These are phyloP conservation scores for Mucor indicus DNA, from an alignment of 371 early-diverging fungal species.

Conservation along the genomic window DNA sequence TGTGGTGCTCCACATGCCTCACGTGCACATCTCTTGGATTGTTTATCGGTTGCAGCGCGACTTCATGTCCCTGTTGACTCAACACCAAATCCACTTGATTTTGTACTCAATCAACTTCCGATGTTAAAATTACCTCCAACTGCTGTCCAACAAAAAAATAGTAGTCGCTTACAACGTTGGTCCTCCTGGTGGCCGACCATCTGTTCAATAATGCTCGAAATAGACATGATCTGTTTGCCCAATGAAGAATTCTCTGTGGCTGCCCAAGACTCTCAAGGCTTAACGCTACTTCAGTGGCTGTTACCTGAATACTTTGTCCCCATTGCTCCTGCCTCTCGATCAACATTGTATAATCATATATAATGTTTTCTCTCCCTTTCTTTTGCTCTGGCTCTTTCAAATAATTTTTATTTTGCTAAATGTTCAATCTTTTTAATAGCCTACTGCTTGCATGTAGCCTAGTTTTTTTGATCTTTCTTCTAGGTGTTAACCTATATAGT, in stretches of 20 bases:
- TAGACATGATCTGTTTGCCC: neutral
- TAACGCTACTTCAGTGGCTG: neutral
- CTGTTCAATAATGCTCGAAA: neutral
- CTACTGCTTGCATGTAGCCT: no score
- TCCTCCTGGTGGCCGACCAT: neutral
- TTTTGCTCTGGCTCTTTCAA: no score
- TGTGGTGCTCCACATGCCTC: constrained; percentile 9
- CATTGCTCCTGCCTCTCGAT: no score
- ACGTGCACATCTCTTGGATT: neutral
- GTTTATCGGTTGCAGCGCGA: neutral
- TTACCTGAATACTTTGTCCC: neutral
- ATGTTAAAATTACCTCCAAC: neutral
- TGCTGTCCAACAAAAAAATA: neutral
- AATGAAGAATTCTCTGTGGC: neutral
- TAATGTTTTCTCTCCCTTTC: no score
- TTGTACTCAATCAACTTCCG: neutral
- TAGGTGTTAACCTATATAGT: no score
- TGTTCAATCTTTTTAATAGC: no score
- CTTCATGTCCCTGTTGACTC: neutral
- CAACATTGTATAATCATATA: no score
- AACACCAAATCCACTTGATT: neutral
- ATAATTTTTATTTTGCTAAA: no score
- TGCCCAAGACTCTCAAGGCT: neutral
- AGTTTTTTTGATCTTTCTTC: no score
- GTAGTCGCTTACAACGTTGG: neutral